Evolutionary conservation across 1,139 yeast species (phyloP).

Genomic region (Candida neerlandica): DNA sequence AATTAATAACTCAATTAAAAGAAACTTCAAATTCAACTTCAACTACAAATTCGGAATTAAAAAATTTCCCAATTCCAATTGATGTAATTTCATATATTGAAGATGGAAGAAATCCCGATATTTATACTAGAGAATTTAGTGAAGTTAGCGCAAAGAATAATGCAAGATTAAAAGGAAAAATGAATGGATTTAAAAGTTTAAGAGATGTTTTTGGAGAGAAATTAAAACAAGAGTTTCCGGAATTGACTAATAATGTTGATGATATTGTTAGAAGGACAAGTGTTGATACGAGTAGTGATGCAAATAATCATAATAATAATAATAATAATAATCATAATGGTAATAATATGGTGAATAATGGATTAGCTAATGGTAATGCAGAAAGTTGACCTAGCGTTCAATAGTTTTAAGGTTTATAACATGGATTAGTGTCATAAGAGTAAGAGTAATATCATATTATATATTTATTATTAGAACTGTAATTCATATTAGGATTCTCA

Average conservation of each 20-base stretch:
- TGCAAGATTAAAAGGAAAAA: constrained; percentile 84
- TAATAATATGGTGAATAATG: background rate
- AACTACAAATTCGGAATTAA: constrained; percentile 18
- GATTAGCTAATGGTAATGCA: background rate
- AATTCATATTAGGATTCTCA: no score
- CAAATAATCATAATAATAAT: background rate
- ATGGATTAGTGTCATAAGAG: no score
- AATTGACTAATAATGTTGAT: constrained; percentile 46
- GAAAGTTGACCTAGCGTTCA: background rate
- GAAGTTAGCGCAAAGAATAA: constrained; percentile 89
- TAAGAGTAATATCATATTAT: no score
- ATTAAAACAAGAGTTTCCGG: constrained; percentile 77
- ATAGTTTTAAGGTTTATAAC: no score
- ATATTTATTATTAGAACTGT: no score
- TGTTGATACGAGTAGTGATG: background rate
- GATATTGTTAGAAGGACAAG: constrained; percentile 35
- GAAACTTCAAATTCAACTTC: constrained; percentile 14
- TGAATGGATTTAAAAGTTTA: constrained; percentile 58
- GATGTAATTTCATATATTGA: constrained; percentile 86
- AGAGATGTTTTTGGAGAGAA: constrained; percentile 70
- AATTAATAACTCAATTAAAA: constrained; percentile 40
- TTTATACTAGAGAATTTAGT: constrained; percentile 92
- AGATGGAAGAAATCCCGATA: constrained; percentile 96
- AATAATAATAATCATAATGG: background rate
- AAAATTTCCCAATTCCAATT: constrained; percentile 60